Base-by-base conservation (phyloP, 2,329 filamentous ascomycete species). In the Emmonsiellopsis sp. region DNA sequence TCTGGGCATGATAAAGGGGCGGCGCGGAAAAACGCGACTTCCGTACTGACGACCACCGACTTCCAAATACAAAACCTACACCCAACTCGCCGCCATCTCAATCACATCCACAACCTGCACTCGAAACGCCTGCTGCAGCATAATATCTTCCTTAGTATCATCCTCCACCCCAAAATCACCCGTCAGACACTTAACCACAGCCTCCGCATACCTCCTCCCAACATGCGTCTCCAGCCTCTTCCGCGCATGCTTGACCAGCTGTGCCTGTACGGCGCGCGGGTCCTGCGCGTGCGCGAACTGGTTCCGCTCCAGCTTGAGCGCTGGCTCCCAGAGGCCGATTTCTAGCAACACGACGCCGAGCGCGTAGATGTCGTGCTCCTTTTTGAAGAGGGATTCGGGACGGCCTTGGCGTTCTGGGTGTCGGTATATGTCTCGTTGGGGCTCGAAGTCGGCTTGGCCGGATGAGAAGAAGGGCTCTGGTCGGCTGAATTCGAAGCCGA, bases 311-410 rank as follows among this genome's bases (percentile, higher is more conserved):
- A 51, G 38, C 20, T 51, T 51, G 52, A 50, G 13, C 16, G 40
- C 42, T 5, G 46, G 47, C 34, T 51, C 52, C 49, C 49, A 63
- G 8, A 63, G n/a, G 1, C 60, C 63, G 32, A 67, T 63, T 51
- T 67, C 65, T 0, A 67, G 52, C 1, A 67, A 58, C 1, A 65
- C 53, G 8, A 66, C 62, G 11, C 64, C 42, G 16, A 66, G 53
- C 2, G 61, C 51, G 43, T 65, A 65, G 16, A 66, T 60, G 41
- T 67, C 65, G 44, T 65, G 61, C 1, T 45, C 41, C 31, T 58
- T 59, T 20, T 13, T 57, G 51, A 65, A 66, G 2, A 35, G 26
- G 7, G 42, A 47, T 9, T 32, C 38, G 3, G 62, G 61, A 4
- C 15, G n/a, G 2, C 61, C 61, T 16, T 62, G 52, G 2, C 60